These are phyloP conservation scores for Trichoderma asperellum DNA, from an alignment of 2,329 filamentous ascomycete genomes.

Conservation along the genomic window DNA sequence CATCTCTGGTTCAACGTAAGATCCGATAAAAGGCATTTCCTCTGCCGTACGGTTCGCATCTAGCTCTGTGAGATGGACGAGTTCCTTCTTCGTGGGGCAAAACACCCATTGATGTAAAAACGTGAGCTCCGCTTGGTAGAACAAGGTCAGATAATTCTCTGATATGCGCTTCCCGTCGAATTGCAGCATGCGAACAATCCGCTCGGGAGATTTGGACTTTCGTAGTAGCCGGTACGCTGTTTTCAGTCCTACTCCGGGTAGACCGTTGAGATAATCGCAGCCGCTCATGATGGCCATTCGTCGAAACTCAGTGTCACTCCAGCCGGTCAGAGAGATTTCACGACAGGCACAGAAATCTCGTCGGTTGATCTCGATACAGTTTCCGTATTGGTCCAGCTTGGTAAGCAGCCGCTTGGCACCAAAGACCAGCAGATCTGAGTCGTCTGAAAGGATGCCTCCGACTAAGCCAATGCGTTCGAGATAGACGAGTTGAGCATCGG, in stretches of 20 bases:
- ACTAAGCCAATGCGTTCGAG: constrained; percentile 85
- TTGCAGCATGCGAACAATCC: constrained; percentile 77
- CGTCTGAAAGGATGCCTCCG: constrained; percentile 88
- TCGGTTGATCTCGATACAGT: constrained; percentile 89
- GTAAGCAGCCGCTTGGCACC: constrained; percentile 88
- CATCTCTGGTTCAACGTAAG: constrained; percentile 67
- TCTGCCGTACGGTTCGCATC: constrained; percentile 65
- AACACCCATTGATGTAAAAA: constrained; percentile 96
- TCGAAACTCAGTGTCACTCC: constrained; percentile 89
- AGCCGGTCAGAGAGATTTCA: constrained; percentile 86
- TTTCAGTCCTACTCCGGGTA: constrained; percentile 86
- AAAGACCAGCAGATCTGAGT: constrained; percentile 95
- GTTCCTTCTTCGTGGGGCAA: constrained; percentile 70
- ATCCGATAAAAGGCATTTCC: constrained; percentile 81
- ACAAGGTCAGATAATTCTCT: constrained; percentile 76
- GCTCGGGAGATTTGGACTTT: constrained; percentile 86
- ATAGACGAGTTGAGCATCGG: constrained; percentile 95
- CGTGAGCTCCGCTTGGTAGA: constrained; percentile 85
- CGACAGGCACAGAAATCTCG: constrained; percentile 85
- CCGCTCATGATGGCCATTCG: constrained; percentile 96
- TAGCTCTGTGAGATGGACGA: constrained; percentile 76
- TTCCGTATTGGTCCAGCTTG: constrained; percentile 91
- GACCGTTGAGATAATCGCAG: constrained; percentile 90
- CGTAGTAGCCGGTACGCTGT: constrained; percentile 89
- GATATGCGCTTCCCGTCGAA: constrained; percentile 91